Percentiles rank a stretch among this genome's conserved stretches.
phyloP scores from a whole-genome alignment of 106 monocot genomes.

The Iris macrosiphon region DNA sequence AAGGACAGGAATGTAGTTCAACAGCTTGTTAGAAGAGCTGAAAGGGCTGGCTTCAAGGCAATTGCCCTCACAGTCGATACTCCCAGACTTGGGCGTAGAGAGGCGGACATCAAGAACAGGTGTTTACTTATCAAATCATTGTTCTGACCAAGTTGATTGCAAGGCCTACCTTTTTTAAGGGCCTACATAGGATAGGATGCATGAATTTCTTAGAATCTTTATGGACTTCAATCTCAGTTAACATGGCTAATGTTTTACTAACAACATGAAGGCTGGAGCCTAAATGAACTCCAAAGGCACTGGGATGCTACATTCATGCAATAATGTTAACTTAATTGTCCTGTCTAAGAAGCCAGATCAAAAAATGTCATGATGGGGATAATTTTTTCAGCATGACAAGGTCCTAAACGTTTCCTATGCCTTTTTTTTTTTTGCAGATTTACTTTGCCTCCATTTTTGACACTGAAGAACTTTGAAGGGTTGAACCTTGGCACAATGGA shows the following conservation, averaged over 20 bases:
- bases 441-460: slow-evolving; percentile 34
- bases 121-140: slow-evolving; percentile 7
- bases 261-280: no score
- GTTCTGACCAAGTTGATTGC: background rate
- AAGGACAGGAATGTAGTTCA: slow-evolving; percentile 67
- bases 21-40: slow-evolving; percentile 70
- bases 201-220: background rate
- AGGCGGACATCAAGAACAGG: slow-evolving; percentile 77
- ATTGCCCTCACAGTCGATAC: slow-evolving; percentile 66
- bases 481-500: slow-evolving; percentile 49
- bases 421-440: slow-evolving; percentile 24
- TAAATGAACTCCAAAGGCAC: no score
- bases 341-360: no score
- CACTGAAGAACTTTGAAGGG: slow-evolving; percentile 55
- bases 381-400: background rate
- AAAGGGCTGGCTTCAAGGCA: slow-evolving; percentile 72
- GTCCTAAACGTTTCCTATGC: background rate
- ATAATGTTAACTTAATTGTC: no score
- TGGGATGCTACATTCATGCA: no score
- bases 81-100: slow-evolving; percentile 59
- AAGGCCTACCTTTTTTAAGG: no score
- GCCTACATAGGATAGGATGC: background rate
- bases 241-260: no score
- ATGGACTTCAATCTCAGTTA: background rate
- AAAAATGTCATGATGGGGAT: no score